These are phyloP conservation scores for Trichoderma brevicompactum DNA, from an alignment of 2,329 filamentous ascomycete species.

Conservation along the genomic window DNA sequence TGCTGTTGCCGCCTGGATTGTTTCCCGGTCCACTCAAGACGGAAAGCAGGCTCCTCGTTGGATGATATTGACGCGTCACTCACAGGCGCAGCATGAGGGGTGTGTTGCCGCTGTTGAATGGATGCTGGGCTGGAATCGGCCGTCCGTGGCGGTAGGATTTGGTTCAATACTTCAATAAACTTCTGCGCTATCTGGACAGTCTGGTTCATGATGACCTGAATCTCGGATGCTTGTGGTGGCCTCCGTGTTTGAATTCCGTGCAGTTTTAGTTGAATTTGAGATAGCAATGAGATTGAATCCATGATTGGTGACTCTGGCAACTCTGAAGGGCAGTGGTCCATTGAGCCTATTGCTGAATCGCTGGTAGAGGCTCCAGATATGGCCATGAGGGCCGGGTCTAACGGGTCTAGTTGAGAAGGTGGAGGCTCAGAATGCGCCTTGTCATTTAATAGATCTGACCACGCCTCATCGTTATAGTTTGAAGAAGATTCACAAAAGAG, in stretches of 20 bases:
- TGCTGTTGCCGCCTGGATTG: neutral
- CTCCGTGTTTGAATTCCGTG: constrained; percentile 4
- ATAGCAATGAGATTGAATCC: constrained; percentile 7
- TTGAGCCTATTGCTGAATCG: constrained; percentile 11
- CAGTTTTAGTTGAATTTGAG: constrained; percentile 7
- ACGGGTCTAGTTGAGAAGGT: constrained; percentile 1
- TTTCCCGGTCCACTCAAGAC: neutral
- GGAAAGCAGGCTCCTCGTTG: neutral
- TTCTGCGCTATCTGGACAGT: neutral
- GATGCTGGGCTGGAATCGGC: neutral
- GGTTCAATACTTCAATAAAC: constrained; percentile 11
- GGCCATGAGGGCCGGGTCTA: neutral
- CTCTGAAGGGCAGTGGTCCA: neutral
- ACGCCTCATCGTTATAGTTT: neutral
- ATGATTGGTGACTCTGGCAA: neutral
- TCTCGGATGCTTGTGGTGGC: neutral
- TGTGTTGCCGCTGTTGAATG: neutral
- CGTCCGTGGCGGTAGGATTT: neutral
- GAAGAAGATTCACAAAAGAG: neutral
- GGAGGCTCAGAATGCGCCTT: neutral
- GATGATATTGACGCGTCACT: neutral
- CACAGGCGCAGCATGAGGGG: neutral
- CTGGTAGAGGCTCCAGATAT: neutral
- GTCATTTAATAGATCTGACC: neutral
- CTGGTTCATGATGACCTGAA: constrained; percentile 4